Evolutionary conservation across 352 stramenopile genomes (phyloP), one percentile per base, ranked within the genome.

Genomic region (Pythium monospermum): DNA sequence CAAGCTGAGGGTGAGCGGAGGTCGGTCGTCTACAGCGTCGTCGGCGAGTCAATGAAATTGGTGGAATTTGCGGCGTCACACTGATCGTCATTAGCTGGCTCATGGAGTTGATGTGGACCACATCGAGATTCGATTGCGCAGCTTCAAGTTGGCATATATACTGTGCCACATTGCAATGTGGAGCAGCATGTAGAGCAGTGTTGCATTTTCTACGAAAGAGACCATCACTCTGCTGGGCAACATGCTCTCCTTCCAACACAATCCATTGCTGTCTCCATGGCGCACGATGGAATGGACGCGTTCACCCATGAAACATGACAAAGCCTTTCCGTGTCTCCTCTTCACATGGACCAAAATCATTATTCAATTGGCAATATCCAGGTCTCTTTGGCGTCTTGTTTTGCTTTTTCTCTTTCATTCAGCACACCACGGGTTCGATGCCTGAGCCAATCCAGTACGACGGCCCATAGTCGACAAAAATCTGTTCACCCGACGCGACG

Each of bases 381-480:
- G n/a, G n/a, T n/a, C n/a, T n/a, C n/a, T n/a, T n/a, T n/a, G n/a
- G n/a, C n/a, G n/a, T n/a, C n/a, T n/a, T n/a, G n/a, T n/a, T n/a
- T n/a, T n/a, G n/a, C n/a, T n/a, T n/a, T n/a, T n/a, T n/a, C n/a
- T n/a, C n/a, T n/a, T n/a, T n/a, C n/a, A n/a, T n/a, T 66, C 30
- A 59, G n/a, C 56, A 64, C 6, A 45, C 58, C 12, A 88, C 48
- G 1, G 78, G 75, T 15, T 78, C 55, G 27, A 83, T 53, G 11
- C 69, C 73, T 2, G 70, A 80, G n/a, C 65, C 63, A 23, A 85
- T 83, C 76, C 80, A 91, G 57, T 89, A 91, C 7, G 71, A 66
- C 4, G 50, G 38, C 0, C 76, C 80, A 31, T 91, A 89, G 43
- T 91, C 79, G 55, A 89, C 78, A 25, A 88, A 81, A 27, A 91